Percentiles rank a stretch among this genome's conserved stretches.
Conservation (phyloP, 768 basidiomycete species). For the Tylopilus rubrobrunneus region DNA sequence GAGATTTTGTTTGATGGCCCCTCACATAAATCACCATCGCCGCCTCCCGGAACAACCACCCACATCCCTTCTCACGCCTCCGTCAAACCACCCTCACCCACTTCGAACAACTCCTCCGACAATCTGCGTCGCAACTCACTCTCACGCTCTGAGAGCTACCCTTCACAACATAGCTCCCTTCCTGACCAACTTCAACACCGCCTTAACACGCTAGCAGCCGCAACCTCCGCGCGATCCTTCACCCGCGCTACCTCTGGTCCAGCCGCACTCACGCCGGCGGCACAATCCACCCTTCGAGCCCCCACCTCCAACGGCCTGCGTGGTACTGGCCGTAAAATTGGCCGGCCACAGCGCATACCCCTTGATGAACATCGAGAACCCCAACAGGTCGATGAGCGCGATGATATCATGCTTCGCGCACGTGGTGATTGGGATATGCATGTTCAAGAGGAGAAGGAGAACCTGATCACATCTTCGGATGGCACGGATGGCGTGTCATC, state of each 20-base stretch:
- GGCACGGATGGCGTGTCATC: conserved; percentile 22
- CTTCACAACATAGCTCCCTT: conserved; percentile 36
- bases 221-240: conserved; percentile 46
- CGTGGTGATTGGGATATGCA: conserved; percentile 29
- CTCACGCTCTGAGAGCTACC: conserved; percentile 63
- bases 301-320: conserved; percentile 33
- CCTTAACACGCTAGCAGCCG: conserved; percentile 22
- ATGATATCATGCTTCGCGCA: conserved; percentile 28
- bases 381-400: conserved; percentile 30
- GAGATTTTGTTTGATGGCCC: conserved; percentile 29
- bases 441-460: conserved; percentile 41
- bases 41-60: conserved; percentile 20
- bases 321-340: conserved; percentile 32
- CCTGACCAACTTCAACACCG: conserved; percentile 29
- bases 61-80: conserved; percentile 18
- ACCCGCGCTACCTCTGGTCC: conserved; percentile 67
- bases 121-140: conserved; percentile 47
- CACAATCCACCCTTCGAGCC: conserved; percentile 27
- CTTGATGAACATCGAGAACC: conserved; percentile 34
- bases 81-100: conserved; percentile 32
- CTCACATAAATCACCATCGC: conserved; percentile 23
- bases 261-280: conserved; percentile 31
- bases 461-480: conserved; percentile 28
- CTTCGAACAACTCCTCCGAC: conserved; percentile 35
- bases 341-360: conserved; percentile 35